Percentiles rank a stretch among this genome's conserved stretches.
phyloP scores from a whole-genome alignment of 257 asterid species.

The Solanum gandarillasii region DNA sequence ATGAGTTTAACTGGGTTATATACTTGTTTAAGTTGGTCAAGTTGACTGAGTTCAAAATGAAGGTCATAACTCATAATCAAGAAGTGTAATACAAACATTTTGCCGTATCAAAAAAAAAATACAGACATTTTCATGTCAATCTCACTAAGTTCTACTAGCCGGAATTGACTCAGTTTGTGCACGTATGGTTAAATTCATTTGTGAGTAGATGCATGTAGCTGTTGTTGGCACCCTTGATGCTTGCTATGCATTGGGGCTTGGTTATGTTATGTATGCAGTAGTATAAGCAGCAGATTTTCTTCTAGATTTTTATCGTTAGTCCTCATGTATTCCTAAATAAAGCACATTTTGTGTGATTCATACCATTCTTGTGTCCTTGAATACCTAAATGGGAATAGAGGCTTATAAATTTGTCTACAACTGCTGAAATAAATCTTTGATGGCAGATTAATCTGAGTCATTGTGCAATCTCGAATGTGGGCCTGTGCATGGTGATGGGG shows the following conservation, averaged over 20 bases:
- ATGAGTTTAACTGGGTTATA: background rate
- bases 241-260: background rate
- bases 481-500: constrained; percentile 63
- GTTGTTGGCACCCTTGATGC: background rate
- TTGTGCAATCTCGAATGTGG: constrained; percentile 42
- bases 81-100: background rate
- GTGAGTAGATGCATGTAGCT: background rate
- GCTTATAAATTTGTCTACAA: background rate
- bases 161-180: background rate
- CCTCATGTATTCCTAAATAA: background rate
- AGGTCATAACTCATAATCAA: background rate
- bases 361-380: background rate
- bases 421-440: background rate
- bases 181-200: background rate
- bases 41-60: background rate
- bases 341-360: background rate
- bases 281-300: background rate
- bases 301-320: background rate
- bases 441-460: constrained; percentile 53
- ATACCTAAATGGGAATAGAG: background rate
- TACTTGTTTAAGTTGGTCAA: background rate
- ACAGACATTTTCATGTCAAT: background rate
- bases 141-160: background rate
- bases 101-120: background rate
- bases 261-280: background rate